Evolutionary conservation across 768 basidiomycete genomes (phyloP).

Genomic region (Thelephora ganbajun): DNA sequence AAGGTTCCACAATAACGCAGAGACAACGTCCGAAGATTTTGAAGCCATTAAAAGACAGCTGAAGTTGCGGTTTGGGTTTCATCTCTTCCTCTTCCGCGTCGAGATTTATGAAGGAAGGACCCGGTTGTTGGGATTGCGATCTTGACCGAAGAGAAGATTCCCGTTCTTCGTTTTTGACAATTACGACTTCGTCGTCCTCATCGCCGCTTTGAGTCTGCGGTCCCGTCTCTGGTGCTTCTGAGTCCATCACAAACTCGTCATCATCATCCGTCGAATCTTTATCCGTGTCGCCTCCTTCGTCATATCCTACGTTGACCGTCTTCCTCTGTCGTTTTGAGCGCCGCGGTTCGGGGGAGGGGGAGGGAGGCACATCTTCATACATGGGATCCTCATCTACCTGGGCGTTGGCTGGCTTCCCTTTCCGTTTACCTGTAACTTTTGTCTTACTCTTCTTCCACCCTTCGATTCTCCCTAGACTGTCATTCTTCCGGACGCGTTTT

Average conservation of each 20-base stretch:
- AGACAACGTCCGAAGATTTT: constrained; percentile 58
- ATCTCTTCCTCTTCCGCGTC: constrained; percentile 50
- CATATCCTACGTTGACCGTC: constrained; percentile 1
- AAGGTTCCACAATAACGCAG: constrained; percentile 76
- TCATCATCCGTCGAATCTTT: constrained; percentile 9
- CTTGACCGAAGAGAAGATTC: constrained; percentile 8
- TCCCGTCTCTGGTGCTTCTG: background rate
- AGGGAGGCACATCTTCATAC: background rate
- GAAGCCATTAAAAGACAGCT: constrained; percentile 59
- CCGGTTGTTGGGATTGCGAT: constrained; percentile 7
- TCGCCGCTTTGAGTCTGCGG: background rate
- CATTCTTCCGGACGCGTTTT: constrained; percentile 12
- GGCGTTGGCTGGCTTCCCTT: background rate
- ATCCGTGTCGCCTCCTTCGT: constrained; percentile 12
- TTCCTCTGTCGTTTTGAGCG: constrained; percentile 8
- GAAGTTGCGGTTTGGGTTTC: constrained; percentile 55
- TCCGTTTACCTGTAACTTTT: constrained; percentile 21
- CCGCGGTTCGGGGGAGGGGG: background rate
- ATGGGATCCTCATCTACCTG: background rate
- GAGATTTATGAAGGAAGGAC: constrained; percentile 22
- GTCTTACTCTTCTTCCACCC: constrained; percentile 24
- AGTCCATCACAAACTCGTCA: background rate
- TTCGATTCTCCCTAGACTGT: background rate
- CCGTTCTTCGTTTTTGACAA: constrained; percentile 9
- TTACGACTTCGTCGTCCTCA: background rate